Conservation (phyloP, 306 rosid genomes). For the Pyrus betulifolia region DNA sequence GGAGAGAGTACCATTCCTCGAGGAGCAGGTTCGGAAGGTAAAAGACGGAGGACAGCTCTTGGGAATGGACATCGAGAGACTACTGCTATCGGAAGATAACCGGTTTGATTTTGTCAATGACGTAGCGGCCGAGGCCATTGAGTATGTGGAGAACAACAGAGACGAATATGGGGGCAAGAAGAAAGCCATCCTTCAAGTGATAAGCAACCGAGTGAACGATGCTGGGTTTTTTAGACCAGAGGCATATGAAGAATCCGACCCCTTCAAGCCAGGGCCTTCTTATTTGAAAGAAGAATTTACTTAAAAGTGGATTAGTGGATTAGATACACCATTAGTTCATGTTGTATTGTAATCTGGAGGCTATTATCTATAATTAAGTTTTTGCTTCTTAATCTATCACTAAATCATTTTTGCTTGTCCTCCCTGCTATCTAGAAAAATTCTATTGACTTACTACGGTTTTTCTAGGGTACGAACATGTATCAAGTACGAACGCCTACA, state of each 20-base stretch:
- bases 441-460: no score
- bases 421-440: no score
- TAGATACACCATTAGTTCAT: background rate
- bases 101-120: constrained; percentile 82
- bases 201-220: constrained; percentile 77
- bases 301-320: background rate
- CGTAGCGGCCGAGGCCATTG: constrained; percentile 79
- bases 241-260: constrained; percentile 73
- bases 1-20: constrained; percentile 82
- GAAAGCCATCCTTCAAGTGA: constrained; percentile 87
- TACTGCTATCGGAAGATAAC: constrained; percentile 72
- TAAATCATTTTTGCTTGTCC: background rate
- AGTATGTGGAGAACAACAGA: constrained; percentile 61
- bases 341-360: constrained; percentile 1
- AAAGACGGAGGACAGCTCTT: constrained; percentile 65
- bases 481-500: no score
- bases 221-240: constrained; percentile 68
- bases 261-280: constrained; percentile 69
- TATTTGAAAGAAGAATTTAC: constrained; percentile 51
- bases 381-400: background rate
- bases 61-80: constrained; percentile 61
- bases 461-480: no score
- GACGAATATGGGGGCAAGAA: constrained; percentile 78
- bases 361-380: background rate
- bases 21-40: constrained; percentile 80